Conservation (phyloP, 2,329 filamentous ascomycete genomes). For the Neonectria faginata region DNA sequence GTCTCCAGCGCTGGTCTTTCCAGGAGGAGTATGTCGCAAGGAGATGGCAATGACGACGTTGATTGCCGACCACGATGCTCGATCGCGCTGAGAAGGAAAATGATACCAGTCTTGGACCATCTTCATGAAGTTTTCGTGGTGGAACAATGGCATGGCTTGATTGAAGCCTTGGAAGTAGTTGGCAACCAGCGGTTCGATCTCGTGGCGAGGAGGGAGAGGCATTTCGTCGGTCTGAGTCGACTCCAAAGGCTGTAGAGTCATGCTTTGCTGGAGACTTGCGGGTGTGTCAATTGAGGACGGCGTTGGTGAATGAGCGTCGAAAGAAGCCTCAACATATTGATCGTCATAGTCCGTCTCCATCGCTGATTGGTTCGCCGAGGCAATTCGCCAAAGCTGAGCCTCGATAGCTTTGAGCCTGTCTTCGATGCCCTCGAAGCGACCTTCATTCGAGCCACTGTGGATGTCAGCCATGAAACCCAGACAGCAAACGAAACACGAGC, state of each 20-base stretch:
- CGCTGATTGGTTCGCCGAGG: not conserved
- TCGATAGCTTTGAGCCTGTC: not conserved
- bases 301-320: not conserved
- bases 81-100: not conserved
- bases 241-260: not conserved
- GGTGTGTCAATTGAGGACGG: not conserved
- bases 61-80: slow-evolving; percentile 5
- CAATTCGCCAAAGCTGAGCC: not conserved
- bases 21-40: not conserved
- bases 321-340: not conserved
- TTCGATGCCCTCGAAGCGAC: not conserved
- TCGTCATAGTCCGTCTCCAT: not conserved
- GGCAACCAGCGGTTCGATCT: not conserved
- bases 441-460: not conserved
- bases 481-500: not conserved
- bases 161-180: slow-evolving; percentile 13
- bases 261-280: not conserved
- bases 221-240: not conserved
- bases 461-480: not conserved
- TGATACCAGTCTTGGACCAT: slow-evolving; percentile 7
- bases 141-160: slow-evolving; percentile 4
- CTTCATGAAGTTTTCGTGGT: not conserved
- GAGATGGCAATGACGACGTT: slow-evolving; percentile 27
- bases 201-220: slow-evolving; percentile 2
- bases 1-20: not conserved